These are phyloP conservation scores for Lactifluus piperatus DNA, from an alignment of 768 basidiomycete genomes.

Conservation along the genomic window DNA sequence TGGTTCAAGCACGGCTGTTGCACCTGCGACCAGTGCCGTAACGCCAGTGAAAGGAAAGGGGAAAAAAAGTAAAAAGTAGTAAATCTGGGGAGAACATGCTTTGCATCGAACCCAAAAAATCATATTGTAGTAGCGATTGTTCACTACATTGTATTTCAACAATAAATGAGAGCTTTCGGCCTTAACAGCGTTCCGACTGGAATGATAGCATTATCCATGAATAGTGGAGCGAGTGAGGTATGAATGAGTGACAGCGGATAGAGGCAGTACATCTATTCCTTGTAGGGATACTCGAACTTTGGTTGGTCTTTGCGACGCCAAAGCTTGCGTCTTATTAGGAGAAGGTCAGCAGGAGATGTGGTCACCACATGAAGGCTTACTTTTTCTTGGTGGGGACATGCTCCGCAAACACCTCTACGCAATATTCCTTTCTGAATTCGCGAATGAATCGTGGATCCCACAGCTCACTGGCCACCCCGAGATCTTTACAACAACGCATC, in stretches of 20 bases:
- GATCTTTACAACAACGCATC: constrained; percentile 96
- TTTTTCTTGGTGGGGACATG: constrained; percentile 83
- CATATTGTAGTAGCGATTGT: background rate
- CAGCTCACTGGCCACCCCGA: constrained; percentile 92
- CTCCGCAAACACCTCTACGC: constrained; percentile 80
- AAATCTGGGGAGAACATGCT: background rate
- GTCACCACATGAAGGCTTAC: constrained; percentile 38
- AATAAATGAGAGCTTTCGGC: background rate
- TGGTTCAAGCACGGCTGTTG: constrained; percentile 7
- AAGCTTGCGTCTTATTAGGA: constrained; percentile 64
- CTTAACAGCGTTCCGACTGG: background rate
- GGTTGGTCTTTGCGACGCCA: constrained; percentile 84
- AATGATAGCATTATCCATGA: background rate
- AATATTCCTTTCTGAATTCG: constrained; percentile 79
- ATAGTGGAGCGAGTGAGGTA: background rate
- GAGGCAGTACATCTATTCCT: constrained; percentile 40
- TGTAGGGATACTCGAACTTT: constrained; percentile 84
- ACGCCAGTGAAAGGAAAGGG: constrained; percentile 15
- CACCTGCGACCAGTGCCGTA: background rate
- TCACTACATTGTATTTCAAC: background rate
- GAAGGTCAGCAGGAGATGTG: background rate
- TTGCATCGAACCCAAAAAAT: background rate
- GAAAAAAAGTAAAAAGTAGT: constrained; percentile 11
- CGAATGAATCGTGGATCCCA: constrained; percentile 98
- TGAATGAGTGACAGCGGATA: background rate